These are phyloP conservation scores for Saitoella complicata DNA, from an alignment of 805 yeast genomes.

Conservation along the genomic window DNA sequence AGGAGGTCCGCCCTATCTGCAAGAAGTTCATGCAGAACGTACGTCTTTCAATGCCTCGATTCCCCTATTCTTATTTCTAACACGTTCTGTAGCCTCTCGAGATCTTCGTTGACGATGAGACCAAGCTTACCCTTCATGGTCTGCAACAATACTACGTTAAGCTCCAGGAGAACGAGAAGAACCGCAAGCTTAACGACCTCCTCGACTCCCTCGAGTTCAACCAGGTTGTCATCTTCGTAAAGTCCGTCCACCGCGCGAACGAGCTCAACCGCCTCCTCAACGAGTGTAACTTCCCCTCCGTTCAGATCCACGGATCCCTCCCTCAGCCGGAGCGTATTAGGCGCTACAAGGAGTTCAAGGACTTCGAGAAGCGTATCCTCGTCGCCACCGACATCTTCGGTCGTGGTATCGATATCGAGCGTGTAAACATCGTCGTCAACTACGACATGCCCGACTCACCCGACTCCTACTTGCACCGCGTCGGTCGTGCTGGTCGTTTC, in stretches of 20 bases:
- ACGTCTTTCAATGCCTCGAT: neutral
- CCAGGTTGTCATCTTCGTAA: slow-evolving; percentile 94
- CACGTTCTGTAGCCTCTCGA: slow-evolving; percentile 49
- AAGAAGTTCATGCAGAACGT: slow-evolving; percentile 88
- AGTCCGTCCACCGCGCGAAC: slow-evolving; percentile 79
- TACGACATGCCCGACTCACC: slow-evolving; percentile 80
- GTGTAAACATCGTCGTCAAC: slow-evolving; percentile 94
- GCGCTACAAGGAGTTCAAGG: slow-evolving; percentile 89
- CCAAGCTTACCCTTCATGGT: slow-evolving; percentile 94
- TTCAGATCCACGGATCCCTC: slow-evolving; percentile 88
- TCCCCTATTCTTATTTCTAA: neutral
- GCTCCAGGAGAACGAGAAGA: slow-evolving; percentile 79
- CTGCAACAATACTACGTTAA: slow-evolving; percentile 91
- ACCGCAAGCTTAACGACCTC: slow-evolving; percentile 78
- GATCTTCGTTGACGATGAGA: slow-evolving; percentile 93
- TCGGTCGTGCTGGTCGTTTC: slow-evolving; percentile 99
- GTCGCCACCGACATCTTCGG: slow-evolving; percentile 97
- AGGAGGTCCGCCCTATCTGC: slow-evolving; percentile 90
- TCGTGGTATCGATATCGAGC: slow-evolving; percentile 98
- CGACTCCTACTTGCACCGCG: slow-evolving; percentile 96
- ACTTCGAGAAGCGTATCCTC: slow-evolving; percentile 96
- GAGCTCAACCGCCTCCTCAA: slow-evolving; percentile 77
- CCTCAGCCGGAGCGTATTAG: slow-evolving; percentile 97
- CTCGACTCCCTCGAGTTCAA: slow-evolving; percentile 90
- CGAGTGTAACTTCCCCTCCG: slow-evolving; percentile 91